Evolutionary conservation across 2,329 filamentous ascomycete genomes (phyloP).

Genomic region (Epichloe gansuensis): DNA sequence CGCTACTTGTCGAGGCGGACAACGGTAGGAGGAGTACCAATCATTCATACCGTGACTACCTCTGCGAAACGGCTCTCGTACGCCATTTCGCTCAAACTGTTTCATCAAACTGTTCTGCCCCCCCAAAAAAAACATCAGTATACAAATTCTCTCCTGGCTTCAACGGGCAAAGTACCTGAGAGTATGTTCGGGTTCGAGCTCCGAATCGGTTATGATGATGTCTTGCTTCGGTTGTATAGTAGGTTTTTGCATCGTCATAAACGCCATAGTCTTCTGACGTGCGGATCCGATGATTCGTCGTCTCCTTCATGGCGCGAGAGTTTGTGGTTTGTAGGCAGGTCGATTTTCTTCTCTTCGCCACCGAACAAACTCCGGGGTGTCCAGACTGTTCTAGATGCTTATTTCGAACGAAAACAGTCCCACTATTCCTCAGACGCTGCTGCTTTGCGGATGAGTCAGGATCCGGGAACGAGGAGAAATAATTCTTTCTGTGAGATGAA

Average conservation of each 20-base stretch:
- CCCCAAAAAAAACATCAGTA: slow-evolving; percentile 14
- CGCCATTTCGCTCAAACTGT: slow-evolving; percentile 38
- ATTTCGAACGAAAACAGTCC: too few species aligned
- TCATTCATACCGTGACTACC: slow-evolving; percentile 42
- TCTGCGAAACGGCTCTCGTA: slow-evolving; percentile 42
- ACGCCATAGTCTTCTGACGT: slow-evolving; percentile 36
- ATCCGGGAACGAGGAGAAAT: neutral
- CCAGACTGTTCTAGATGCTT: neutral
- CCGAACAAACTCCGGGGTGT: neutral
- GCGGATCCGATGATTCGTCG: slow-evolving; percentile 16
- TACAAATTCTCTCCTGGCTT: neutral
- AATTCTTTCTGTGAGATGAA: neutral
- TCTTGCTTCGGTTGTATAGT: slow-evolving; percentile 44
- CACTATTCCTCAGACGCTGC: too few species aligned
- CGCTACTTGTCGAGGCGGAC: neutral
- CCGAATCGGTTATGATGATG: slow-evolving; percentile 37
- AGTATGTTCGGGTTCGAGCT: slow-evolving; percentile 41
- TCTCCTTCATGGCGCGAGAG: slow-evolving; percentile 15
- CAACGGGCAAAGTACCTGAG: slow-evolving; percentile 29
- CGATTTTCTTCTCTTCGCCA: neutral
- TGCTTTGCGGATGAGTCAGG: neutral
- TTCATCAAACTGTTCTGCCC: slow-evolving; percentile 39
- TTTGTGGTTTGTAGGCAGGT: neutral
- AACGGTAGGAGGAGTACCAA: neutral
- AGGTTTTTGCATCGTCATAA: slow-evolving; percentile 45